Percentiles rank a stretch among this genome's conserved stretches.
These are phyloP conservation scores for Leishmania tropica DNA, from an alignment of 208 protist genomes.

Conservation along the genomic window DNA sequence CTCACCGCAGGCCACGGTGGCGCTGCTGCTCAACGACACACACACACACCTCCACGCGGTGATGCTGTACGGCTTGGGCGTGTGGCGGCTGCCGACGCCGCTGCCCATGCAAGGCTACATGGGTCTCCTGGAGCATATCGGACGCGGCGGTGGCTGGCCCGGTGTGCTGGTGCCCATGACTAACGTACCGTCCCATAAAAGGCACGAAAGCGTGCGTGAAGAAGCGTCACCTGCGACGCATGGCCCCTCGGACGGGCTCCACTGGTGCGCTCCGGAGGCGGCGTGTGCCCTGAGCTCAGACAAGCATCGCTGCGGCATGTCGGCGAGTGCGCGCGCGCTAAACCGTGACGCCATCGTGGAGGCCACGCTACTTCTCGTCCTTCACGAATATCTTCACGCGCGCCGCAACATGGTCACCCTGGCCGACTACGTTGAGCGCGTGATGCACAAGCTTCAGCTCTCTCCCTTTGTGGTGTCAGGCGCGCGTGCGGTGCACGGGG, in stretches of 20 bases:
- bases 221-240: background rate
- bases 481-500: background rate
- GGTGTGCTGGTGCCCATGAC: constrained; percentile 31
- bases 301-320: background rate
- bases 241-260: constrained; percentile 33
- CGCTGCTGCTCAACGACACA: constrained; percentile 53
- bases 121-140: constrained; percentile 43
- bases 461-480: constrained; percentile 11
- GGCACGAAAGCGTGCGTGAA: background rate
- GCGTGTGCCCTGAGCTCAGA: constrained; percentile 25
- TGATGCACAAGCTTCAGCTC: constrained; percentile 60
- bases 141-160: constrained; percentile 50
- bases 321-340: background rate
- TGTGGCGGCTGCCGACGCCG: constrained; percentile 57
- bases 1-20: constrained; percentile 39
- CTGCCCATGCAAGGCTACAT: constrained; percentile 33
- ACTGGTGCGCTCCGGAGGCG: constrained; percentile 58
- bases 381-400: constrained; percentile 65
- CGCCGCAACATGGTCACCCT: constrained; percentile 57
- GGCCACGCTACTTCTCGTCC: constrained; percentile 54
- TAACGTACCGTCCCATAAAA: background rate
- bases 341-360: constrained; percentile 31
- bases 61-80: constrained; percentile 61
- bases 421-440: constrained; percentile 64
- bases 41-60: constrained; percentile 63